Evolutionary conservation across 805 yeast genomes (phyloP), one percentile per base, ranked within the genome.

Genomic region (Yarrowia sp.): DNA sequence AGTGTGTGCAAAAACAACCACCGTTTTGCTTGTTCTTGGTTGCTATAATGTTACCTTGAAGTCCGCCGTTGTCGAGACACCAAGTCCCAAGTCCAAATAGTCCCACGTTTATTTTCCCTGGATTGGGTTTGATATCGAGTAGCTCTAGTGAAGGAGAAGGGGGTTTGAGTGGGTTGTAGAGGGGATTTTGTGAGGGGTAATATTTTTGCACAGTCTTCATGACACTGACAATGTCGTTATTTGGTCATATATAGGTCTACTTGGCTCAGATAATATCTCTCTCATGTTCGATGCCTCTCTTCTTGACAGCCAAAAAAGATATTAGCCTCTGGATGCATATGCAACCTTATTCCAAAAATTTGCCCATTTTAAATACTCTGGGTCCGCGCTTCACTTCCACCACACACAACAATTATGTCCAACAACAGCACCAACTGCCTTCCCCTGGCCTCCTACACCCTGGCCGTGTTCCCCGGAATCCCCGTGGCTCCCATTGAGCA

Each of bases 401-500:
- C 61, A 55, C 61, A 55, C 47, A 43, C 13, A n/a, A 58, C 64
- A 58, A 58, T 35, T 39, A 57, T 57, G 63, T 57, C 50, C 11
- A 41, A 57, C 50, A 32, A 11, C 50, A 32, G 50, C 42, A 18
- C 14, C 31, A 47, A 35, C 47, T 61, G 55, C 15, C 57, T 89
- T 69, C 98, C 98, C 68, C 80, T 92, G 76, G 88, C 96, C 69
- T 86, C 97, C 17, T 92, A 86, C 81, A 88, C 88, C 80, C 82
- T 91, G 77, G 91, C 89, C 71, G 83, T 93, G 69, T 81, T 83
- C 77, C 99, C 99, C 71, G 95, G 88, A 75, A 81, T 84, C 71
- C 96, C 97, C 70, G 86, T 86, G 47, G 92, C 92, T 61, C 96
- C 97, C 67, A 85, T 90, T 74, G 90, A 88, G 69, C 88, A 86